A percentile compares a stretch with the other conserved stretches of the same genome.
These are phyloP conservation scores for Alternaria viburni DNA, from an alignment of 2,329 filamentous ascomycete species.

Conservation along the genomic window DNA sequence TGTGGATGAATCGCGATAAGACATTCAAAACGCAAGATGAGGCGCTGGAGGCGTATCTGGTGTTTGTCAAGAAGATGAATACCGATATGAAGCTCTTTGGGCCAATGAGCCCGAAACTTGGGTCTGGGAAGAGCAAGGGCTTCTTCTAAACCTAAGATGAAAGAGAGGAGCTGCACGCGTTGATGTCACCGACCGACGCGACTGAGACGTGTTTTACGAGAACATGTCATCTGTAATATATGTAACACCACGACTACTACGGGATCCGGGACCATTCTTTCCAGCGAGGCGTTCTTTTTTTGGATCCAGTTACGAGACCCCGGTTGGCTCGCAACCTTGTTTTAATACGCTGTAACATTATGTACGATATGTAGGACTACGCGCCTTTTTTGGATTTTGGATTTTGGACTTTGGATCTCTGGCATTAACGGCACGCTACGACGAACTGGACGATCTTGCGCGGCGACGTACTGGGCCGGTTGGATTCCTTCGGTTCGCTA, in stretches of 20 bases:
- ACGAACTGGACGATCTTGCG: conserved; percentile 1
- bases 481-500: conserved; percentile 1
- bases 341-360: neutral
- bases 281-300: conserved; percentile 2
- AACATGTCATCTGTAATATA: conserved; percentile 6
- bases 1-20: conserved; percentile 39
- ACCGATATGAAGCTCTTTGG: conserved; percentile 29
- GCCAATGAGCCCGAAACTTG: conserved; percentile 19
- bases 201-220: conserved; percentile 1
- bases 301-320: neutral
- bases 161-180: neutral
- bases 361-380: conserved; percentile 7
- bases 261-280: neutral
- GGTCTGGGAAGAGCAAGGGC: conserved; percentile 9
- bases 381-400: neutral
- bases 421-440: neutral
- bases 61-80: conserved; percentile 34
- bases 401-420: neutral
- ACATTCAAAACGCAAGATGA: conserved; percentile 28
- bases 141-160: neutral
- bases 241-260: conserved; percentile 3
- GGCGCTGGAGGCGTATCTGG: conserved; percentile 33
- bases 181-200: neutral
- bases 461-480: neutral
- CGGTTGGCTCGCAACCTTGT: neutral